Conservation (phyloP, 2,329 filamentous ascomycete genomes). For the Coniochaeta sp. region DNA sequence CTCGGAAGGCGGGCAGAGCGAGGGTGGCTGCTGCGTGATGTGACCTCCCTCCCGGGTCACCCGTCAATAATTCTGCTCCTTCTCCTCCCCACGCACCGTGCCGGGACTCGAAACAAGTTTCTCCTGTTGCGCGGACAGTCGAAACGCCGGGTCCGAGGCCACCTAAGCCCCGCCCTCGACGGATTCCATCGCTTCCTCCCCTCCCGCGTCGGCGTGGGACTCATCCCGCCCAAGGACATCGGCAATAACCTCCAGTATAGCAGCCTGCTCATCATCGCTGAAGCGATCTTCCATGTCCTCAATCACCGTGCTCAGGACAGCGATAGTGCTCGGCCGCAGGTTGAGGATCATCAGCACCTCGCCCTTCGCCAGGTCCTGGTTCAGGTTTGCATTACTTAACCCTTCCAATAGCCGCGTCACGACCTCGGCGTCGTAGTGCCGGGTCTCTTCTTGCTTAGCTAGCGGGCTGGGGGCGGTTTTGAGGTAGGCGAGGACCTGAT, state of each 20-base stretch:
- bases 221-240: conserved; percentile 51
- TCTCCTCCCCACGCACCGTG: background rate
- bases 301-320: conserved; percentile 54
- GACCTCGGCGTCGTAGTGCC: conserved; percentile 38
- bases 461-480: conserved; percentile 47
- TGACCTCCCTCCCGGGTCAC: conserved; percentile 20
- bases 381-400: conserved; percentile 31
- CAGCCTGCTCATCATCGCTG: conserved; percentile 48
- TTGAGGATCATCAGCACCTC: conserved; percentile 65
- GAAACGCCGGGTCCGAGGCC: no score
- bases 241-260: conserved; percentile 49
- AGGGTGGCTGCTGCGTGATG: conserved; percentile 46
- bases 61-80: background rate
- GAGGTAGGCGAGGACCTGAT: conserved; percentile 55
- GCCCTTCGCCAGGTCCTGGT: conserved; percentile 58
- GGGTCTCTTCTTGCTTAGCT: conserved; percentile 42
- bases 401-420: conserved; percentile 47
- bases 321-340: conserved; percentile 49
- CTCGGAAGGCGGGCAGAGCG: conserved; percentile 42
- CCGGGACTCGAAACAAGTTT: no score
- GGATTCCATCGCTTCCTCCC: conserved; percentile 18
- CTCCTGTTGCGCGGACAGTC: background rate
- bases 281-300: conserved; percentile 60
- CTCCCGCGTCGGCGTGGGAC: conserved; percentile 23
- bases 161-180: conserved; percentile 29